Evolutionary conservation across 768 basidiomycete species (phyloP).

Genomic region (Asterophora lycoperdoides): DNA sequence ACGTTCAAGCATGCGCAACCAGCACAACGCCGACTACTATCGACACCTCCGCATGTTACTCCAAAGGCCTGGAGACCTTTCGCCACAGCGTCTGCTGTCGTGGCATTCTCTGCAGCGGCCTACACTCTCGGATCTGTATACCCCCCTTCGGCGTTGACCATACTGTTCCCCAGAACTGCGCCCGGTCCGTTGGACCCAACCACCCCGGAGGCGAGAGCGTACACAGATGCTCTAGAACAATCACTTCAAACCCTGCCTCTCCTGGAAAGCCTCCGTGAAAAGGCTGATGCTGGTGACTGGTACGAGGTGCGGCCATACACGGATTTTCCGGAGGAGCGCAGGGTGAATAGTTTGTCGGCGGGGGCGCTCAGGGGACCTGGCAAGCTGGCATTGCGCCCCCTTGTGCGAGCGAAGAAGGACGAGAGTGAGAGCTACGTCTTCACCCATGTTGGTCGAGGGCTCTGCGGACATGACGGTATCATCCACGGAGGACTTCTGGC

Average conservation of each 20-base stretch:
- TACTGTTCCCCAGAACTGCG: constrained; percentile 73
- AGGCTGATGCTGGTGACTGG: constrained; percentile 54
- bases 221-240: constrained; percentile 59
- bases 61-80: constrained; percentile 21
- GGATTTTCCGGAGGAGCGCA: constrained; percentile 62
- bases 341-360: constrained; percentile 80
- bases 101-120: constrained; percentile 34
- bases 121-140: constrained; percentile 64
- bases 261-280: constrained; percentile 38
- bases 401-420: constrained; percentile 71
- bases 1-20: constrained; percentile 2
- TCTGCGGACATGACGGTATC: constrained; percentile 95
- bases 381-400: constrained; percentile 73
- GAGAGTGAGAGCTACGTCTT: constrained; percentile 69
- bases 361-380: constrained; percentile 87
- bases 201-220: constrained; percentile 53
- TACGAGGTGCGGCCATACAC: constrained; percentile 77
- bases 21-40: constrained; percentile 1
- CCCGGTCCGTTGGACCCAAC: constrained; percentile 62
- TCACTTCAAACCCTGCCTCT: constrained; percentile 58
- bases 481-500: constrained; percentile 91
- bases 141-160: constrained; percentile 59
- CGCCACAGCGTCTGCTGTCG: constrained; percentile 22
- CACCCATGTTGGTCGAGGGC: constrained; percentile 76
- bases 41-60: constrained; percentile 10